A percentile compares a stretch with the other conserved stretches of the same genome.
These are phyloP conservation scores for Tetraselmis striata DNA, from an alignment of 139 green algal species.

Conservation along the genomic window DNA sequence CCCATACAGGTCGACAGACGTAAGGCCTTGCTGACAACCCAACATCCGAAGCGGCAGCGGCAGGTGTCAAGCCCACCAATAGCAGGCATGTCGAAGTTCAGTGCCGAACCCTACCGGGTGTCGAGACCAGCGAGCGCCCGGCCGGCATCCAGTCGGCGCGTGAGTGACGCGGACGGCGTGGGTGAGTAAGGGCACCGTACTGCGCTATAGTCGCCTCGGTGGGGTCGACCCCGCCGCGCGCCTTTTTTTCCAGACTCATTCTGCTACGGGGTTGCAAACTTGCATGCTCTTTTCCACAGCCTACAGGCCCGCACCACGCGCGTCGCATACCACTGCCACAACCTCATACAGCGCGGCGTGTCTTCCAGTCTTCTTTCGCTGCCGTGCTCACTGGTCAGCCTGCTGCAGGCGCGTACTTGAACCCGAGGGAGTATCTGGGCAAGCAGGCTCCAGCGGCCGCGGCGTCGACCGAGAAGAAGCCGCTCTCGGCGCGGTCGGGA, in stretches of 20 bases:
- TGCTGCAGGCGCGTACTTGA: not conserved
- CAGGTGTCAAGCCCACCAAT: too few species aligned
- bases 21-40: too few species aligned
- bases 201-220: not conserved
- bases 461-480: not conserved
- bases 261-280: not conserved
- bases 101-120: not conserved
- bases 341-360: not conserved
- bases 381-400: not conserved
- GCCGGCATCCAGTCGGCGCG: not conserved
- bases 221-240: not conserved
- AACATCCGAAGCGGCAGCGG: too few species aligned
- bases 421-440: not conserved
- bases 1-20: too few species aligned
- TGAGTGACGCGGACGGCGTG: not conserved
- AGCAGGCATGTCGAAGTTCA: not conserved
- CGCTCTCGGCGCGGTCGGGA: not conserved
- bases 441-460: not conserved
- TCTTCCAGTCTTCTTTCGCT: not conserved
- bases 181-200: not conserved
- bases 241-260: not conserved
- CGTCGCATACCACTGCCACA: not conserved
- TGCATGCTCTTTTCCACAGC: too few species aligned
- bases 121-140: not conserved
- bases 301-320: not conserved